Conservation (phyloP, 2,329 filamentous ascomycete species). For the Diplodia scrobiculata region DNA sequence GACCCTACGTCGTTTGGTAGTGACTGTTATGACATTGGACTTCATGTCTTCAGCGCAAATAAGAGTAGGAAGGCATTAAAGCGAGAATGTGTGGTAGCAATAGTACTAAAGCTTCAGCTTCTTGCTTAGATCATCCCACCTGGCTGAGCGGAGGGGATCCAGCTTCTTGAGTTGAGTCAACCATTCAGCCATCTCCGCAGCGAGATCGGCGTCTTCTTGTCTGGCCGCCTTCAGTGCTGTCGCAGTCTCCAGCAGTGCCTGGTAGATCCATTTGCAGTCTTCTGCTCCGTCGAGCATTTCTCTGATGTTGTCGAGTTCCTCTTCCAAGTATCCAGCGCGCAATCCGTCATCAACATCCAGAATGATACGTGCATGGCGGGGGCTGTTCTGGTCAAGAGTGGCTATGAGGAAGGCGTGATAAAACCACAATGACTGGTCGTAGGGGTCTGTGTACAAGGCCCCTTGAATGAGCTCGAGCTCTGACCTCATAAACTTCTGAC, state of each 20-base stretch:
- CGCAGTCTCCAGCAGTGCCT: slow-evolving; percentile 77
- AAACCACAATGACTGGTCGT: slow-evolving; percentile 96
- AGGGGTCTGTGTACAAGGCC: slow-evolving; percentile 83
- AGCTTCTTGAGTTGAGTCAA: slow-evolving; percentile 66
- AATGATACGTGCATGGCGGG: slow-evolving; percentile 61
- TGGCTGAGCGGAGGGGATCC: slow-evolving; percentile 72
- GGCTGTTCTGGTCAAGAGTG: slow-evolving; percentile 57
- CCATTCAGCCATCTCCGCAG: slow-evolving; percentile 56
- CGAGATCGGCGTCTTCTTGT: slow-evolving; percentile 53
- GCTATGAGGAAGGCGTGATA: slow-evolving; percentile 88
- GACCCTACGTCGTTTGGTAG: neutral
- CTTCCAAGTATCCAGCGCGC: slow-evolving; percentile 63
- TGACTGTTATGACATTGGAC: neutral
- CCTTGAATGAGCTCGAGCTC: slow-evolving; percentile 76
- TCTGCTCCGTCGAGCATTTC: slow-evolving; percentile 66
- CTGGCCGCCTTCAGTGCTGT: slow-evolving; percentile 37
- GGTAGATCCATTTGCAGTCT: slow-evolving; percentile 86
- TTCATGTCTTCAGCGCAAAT: neutral
- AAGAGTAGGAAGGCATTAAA: neutral
- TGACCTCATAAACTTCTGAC: slow-evolving; percentile 70
- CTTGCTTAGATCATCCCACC: slow-evolving; percentile 65
- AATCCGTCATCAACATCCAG: slow-evolving; percentile 64
- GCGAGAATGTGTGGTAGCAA: neutral
- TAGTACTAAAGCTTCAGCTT: slow-evolving; percentile 24
- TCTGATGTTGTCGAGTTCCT: slow-evolving; percentile 75